Evolutionary conservation across 1,284 basidiomycete species (phyloP).

Genomic region (Trichosporon faecale): DNA sequence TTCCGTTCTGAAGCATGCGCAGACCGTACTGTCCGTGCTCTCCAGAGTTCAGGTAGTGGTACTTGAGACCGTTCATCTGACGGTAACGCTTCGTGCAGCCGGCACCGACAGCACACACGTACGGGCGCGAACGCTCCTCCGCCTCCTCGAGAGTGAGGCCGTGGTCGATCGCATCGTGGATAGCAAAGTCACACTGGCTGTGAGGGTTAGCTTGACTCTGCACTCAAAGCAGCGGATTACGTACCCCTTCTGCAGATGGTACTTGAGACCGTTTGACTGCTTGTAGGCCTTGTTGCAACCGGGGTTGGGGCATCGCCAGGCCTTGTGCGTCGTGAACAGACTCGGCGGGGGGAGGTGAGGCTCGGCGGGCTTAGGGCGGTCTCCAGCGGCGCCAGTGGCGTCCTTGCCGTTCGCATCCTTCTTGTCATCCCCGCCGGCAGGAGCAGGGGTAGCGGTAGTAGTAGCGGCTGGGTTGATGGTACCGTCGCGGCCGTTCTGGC

Average conservation of each 20-base stretch:
- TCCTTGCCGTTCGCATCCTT: slow-evolving; percentile 15
- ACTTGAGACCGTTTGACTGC: slow-evolving; percentile 94
- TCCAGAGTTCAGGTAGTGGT: slow-evolving; percentile 95
- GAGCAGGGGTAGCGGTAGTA: slow-evolving; percentile 10
- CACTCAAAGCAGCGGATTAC: slow-evolving; percentile 52
- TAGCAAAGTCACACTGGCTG: slow-evolving; percentile 84
- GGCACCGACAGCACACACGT: slow-evolving; percentile 82
- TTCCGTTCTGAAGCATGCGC: slow-evolving; percentile 74
- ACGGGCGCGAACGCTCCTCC: slow-evolving; percentile 73
- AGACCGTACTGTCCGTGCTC: slow-evolving; percentile 88
- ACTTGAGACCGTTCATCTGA: slow-evolving; percentile 92
- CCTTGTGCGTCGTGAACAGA: slow-evolving; percentile 63
- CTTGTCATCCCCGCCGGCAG: slow-evolving; percentile 7
- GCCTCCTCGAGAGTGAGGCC: slow-evolving; percentile 76
- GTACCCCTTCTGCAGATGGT: slow-evolving; percentile 71
- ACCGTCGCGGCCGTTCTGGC: slow-evolving; percentile 18
- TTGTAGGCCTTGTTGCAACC: slow-evolving; percentile 99
- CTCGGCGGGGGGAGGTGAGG: slow-evolving; percentile 44
- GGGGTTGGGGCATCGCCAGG: slow-evolving; percentile 92
- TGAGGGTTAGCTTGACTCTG: background rate
- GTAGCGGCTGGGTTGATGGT: slow-evolving; percentile 4
- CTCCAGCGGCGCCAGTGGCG: slow-evolving; percentile 13
- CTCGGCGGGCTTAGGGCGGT: slow-evolving; percentile 28
- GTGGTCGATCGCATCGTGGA: slow-evolving; percentile 64
- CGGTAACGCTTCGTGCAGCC: slow-evolving; percentile 87